These are phyloP conservation scores for Helotiales sp. DNA, from an alignment of 2,329 filamentous ascomycete species.

Conservation along the genomic window DNA sequence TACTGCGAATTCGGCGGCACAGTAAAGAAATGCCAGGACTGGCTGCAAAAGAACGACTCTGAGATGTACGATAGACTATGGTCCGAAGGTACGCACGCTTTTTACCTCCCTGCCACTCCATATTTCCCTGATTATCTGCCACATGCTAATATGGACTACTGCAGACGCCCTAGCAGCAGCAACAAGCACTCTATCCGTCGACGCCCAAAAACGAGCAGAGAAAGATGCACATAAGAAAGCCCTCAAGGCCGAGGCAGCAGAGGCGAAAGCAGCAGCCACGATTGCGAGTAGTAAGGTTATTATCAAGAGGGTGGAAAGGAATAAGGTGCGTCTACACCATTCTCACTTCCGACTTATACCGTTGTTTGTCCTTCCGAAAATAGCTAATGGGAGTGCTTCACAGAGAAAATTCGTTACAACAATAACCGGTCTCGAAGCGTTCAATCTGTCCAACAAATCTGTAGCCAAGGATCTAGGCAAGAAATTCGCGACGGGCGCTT, in stretches of 20 bases:
- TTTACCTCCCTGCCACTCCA: constrained; percentile 26
- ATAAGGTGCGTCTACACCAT: constrained; percentile 57
- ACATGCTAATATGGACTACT: background rate
- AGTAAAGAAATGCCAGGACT: constrained; percentile 95
- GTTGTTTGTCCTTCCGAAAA: no score
- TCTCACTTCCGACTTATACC: background rate
- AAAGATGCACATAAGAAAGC: constrained; percentile 98
- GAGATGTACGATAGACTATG: constrained; percentile 78
- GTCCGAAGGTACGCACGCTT: constrained; percentile 66
- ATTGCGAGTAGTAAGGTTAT: constrained; percentile 79
- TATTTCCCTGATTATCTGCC: constrained; percentile 9
- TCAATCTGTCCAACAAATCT: constrained; percentile 93
- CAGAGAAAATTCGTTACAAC: constrained; percentile 89
- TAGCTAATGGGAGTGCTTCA: no score
- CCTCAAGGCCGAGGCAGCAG: constrained; percentile 85
- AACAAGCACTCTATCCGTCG: constrained; percentile 81
- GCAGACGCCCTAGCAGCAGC: constrained; percentile 80
- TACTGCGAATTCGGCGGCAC: constrained; percentile 99
- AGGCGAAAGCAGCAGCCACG: constrained; percentile 75
- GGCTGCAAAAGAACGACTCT: constrained; percentile 76
- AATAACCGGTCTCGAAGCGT: constrained; percentile 85
- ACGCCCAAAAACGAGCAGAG: constrained; percentile 89
- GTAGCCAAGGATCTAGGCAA: constrained; percentile 95
- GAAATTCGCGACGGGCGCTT: constrained; percentile 94
- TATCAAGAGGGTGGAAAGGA: constrained; percentile 96